These are phyloP conservation scores for Otatea glauca DNA, from an alignment of 176 grass and related monocot species.

Conservation along the genomic window DNA sequence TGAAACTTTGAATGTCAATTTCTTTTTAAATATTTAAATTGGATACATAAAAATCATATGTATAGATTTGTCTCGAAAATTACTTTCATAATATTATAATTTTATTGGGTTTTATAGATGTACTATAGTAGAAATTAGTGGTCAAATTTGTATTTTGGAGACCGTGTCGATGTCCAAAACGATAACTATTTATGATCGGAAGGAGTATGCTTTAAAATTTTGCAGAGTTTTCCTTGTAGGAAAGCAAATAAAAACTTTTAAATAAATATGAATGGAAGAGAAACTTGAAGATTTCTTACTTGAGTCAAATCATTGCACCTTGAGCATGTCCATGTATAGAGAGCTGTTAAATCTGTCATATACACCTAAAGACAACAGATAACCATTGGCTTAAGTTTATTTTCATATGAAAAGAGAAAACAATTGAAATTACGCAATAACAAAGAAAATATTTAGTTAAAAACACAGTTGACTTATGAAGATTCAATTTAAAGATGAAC, in stretches of 20 bases:
- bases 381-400: constrained; percentile 29
- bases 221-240: background rate
- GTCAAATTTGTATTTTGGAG: too few species aligned
- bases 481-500: background rate
- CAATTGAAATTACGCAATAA: background rate
- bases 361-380: constrained; percentile 54
- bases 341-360: constrained; percentile 69
- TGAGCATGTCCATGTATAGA: constrained; percentile 76
- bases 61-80: too few species aligned
- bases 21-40: too few species aligned
- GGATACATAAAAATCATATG: too few species aligned
- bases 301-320: constrained; percentile 84
- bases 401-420: constrained; percentile 12
- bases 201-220: background rate
- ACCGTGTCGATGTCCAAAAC: too few species aligned
- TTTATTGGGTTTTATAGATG: too few species aligned
- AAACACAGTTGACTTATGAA: background rate
- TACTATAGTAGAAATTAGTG: too few species aligned
- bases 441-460: background rate
- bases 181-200: too few species aligned
- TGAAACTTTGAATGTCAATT: too few species aligned
- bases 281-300: constrained; percentile 55
- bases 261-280: constrained; percentile 28
- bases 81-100: too few species aligned
- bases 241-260: background rate